Conservation (phyloP, 768 basidiomycete species). For the Lepiota brunneoincarnata region DNA sequence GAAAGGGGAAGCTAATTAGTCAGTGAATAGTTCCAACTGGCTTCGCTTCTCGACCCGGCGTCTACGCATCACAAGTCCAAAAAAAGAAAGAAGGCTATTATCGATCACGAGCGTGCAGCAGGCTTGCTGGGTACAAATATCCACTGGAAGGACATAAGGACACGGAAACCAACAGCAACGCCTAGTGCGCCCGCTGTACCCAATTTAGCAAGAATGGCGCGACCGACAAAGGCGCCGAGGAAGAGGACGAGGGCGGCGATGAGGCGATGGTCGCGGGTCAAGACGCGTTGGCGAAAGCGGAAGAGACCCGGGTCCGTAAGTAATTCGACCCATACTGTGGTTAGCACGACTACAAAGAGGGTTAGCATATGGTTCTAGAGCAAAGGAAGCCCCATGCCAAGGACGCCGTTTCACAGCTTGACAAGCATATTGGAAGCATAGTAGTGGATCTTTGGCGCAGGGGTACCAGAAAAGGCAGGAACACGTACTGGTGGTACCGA, state of each 20-base stretch:
- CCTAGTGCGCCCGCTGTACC: constrained; percentile 68
- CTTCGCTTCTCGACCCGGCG: too few relatives aligned
- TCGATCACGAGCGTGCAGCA: not conserved
- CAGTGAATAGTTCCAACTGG: too few relatives aligned
- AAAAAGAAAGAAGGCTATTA: too few relatives aligned
- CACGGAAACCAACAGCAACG: constrained; percentile 58
- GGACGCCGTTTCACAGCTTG: not conserved
- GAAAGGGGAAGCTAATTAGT: too few relatives aligned
- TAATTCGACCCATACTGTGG: constrained; percentile 87
- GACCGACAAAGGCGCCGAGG: constrained; percentile 67
- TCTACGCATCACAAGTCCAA: too few relatives aligned
- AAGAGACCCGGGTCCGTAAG: constrained; percentile 80
- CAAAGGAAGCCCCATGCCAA: too few relatives aligned
- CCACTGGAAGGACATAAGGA: constrained; percentile 65
- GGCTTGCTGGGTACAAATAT: constrained; percentile 52
- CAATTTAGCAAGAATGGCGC: constrained; percentile 55
- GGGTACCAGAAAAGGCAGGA: not conserved
- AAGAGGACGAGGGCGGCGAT: constrained; percentile 70
- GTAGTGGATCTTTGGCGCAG: not conserved
- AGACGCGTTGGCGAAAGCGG: constrained; percentile 45
- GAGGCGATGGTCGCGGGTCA: constrained; percentile 67
- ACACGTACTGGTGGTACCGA: constrained; percentile 68
- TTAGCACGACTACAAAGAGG: constrained; percentile 61
- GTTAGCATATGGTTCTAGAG: not conserved
- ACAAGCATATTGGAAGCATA: not conserved